Percentiles rank a stretch among this genome's conserved stretches.
These are phyloP conservation scores for Willaertia magna DNA, from an alignment of 208 protist species.

Conservation along the genomic window DNA sequence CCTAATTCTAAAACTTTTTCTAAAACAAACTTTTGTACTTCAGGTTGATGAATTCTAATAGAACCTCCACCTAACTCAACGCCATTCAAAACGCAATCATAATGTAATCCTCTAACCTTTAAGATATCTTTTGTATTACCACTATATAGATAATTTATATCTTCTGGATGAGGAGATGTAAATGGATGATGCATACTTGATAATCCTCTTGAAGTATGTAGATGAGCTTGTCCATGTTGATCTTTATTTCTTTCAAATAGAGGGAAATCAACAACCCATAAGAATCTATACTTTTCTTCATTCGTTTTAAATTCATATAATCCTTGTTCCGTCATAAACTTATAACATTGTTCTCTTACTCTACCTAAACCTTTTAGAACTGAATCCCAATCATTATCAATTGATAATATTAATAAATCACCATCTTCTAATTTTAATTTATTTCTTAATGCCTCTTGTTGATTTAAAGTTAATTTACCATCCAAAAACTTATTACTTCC, in stretches of 20 bases:
- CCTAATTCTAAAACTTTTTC: neutral
- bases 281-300: slow-evolving; percentile 21
- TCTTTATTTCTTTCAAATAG: slow-evolving; percentile 35
- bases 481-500: neutral
- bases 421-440: neutral
- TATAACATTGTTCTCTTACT: neutral
- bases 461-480: neutral
- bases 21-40: slow-evolving; percentile 44
- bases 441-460: neutral
- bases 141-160: slow-evolving; percentile 23
- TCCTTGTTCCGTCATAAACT: neutral
- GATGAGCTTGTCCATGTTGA: neutral
- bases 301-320: slow-evolving; percentile 10
- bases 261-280: slow-evolving; percentile 61
- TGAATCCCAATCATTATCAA: neutral
- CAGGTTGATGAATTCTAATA: slow-evolving; percentile 49
- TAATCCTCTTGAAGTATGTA: slow-evolving; percentile 2
- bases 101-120: slow-evolving; percentile 33
- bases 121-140: neutral
- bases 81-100: slow-evolving; percentile 62
- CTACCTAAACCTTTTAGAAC: neutral
- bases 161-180: slow-evolving; percentile 48
- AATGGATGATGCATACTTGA: slow-evolving; percentile 55
- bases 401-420: neutral
- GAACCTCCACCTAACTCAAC: slow-evolving; percentile 56